A percentile compares a stretch with the other conserved stretches of the same genome.
phyloP scores from a whole-genome alignment of 2,329 filamentous ascomycete species.

The Colletotrichum salicis region DNA sequence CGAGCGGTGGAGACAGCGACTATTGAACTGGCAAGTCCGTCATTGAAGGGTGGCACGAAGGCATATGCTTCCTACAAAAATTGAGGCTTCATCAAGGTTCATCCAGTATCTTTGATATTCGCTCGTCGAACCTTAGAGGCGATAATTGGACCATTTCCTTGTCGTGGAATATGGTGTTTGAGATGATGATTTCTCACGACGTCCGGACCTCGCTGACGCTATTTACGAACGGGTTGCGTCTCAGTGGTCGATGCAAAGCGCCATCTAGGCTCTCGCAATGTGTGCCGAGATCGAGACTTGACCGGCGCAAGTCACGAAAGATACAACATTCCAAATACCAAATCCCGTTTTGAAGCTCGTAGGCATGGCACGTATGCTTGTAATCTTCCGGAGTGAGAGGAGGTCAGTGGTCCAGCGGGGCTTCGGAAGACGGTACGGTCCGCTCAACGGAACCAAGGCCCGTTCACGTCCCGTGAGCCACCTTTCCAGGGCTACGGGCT shows the following conservation, averaged over 20 bases:
- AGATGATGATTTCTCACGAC: background rate
- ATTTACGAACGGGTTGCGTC: background rate
- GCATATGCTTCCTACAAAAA: background rate
- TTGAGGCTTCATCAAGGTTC: background rate
- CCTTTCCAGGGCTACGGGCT: background rate
- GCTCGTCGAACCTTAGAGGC: no score
- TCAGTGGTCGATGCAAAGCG: background rate
- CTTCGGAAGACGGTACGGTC: constrained; percentile 12
- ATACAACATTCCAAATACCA: background rate
- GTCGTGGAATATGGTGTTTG: background rate
- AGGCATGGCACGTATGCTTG: background rate
- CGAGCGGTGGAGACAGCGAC: background rate
- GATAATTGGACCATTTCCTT: background rate
- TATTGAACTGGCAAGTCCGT: background rate
- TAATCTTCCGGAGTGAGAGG: background rate
- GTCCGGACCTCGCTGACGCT: background rate
- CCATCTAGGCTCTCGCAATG: background rate
- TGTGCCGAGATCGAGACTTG: no score
- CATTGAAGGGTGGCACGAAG: background rate
- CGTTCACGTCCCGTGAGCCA: no score
- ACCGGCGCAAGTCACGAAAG: no score
- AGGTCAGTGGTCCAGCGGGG: background rate
- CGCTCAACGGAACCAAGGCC: background rate
- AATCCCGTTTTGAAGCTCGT: background rate
- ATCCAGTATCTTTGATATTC: no score